Evolutionary conservation across 345 rosid species (phyloP).

Genomic region (Microthlaspi erraticum): DNA sequence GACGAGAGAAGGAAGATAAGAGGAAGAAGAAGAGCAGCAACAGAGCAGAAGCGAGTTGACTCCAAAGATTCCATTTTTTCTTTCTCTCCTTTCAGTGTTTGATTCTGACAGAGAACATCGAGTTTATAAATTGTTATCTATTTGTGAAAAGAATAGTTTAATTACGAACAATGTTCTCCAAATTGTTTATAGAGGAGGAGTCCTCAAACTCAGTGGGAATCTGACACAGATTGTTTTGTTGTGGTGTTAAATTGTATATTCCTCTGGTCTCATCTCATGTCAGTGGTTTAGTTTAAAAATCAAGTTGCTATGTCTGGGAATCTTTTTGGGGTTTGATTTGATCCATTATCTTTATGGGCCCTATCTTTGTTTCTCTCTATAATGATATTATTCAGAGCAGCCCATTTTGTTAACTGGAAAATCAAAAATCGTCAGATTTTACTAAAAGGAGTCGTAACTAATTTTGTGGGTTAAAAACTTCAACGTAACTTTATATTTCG

Average conservation of each 20-base stretch:
- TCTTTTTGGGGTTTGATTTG: no score
- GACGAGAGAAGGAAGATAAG: slow-evolving; percentile 29
- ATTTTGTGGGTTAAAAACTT: no score
- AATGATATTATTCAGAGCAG: no score
- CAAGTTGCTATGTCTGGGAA: no score
- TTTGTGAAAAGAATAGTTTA: neutral
- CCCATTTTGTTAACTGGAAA: no score
- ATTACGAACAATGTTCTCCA: neutral
- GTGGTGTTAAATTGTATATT: neutral
- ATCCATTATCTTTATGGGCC: no score
- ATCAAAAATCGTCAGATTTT: no score
- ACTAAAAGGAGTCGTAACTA: no score
- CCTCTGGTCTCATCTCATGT: no score
- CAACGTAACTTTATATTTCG: no score
- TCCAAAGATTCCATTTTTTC: slow-evolving; percentile 39
- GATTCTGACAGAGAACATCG: slow-evolving; percentile 19
- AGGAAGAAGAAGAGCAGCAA: slow-evolving; percentile 33
- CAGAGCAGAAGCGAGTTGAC: slow-evolving; percentile 27
- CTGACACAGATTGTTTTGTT: slow-evolving; percentile 35
- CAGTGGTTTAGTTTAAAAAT: no score
- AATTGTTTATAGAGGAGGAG: neutral
- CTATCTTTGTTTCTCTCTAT: no score
- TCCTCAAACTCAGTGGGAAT: slow-evolving; percentile 31
- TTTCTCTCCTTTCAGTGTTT: neutral
- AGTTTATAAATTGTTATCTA: slow-evolving; percentile 11